Conservation (phyloP, 2,329 filamentous ascomycete species). For the Ceratocystis cubensis region DNA sequence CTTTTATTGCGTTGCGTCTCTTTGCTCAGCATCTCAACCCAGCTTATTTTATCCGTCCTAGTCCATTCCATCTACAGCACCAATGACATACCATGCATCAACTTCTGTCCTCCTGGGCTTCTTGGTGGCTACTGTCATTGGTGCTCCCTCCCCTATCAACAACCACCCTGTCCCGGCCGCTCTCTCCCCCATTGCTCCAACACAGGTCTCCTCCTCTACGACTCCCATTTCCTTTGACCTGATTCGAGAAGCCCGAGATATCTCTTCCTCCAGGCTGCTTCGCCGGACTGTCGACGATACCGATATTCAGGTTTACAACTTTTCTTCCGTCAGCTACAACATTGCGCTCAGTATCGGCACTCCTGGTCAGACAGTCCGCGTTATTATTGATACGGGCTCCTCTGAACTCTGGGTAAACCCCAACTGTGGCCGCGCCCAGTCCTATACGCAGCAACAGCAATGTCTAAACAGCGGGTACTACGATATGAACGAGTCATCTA, state of each 20-base stretch:
- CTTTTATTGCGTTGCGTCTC: not conserved
- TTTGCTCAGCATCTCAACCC: not conserved
- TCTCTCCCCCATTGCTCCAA: not conserved
- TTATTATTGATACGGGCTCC: conserved; percentile 34
- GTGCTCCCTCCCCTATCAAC: conserved; percentile 2
- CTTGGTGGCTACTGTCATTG: conserved; percentile 10
- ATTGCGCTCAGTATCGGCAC: conserved; percentile 31
- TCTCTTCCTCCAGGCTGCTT: conserved; percentile 10
- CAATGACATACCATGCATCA: conserved; percentile 11
- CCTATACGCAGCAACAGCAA: conserved; percentile 19
- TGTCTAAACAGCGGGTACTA: conserved; percentile 20
- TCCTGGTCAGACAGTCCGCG: conserved; percentile 30
- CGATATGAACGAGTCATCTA: conserved; percentile 24
- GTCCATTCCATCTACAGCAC: not conserved
- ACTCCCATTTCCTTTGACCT: conserved; percentile 15
- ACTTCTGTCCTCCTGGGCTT: conserved; percentile 12
- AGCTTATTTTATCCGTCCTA: not conserved
- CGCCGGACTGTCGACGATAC: conserved; percentile 16
- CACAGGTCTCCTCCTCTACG: not conserved
- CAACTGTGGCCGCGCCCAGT: conserved; percentile 25
- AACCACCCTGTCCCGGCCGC: conserved; percentile 7
- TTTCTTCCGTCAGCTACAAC: conserved; percentile 29
- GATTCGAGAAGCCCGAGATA: conserved; percentile 11
- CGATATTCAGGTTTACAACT: conserved; percentile 22
- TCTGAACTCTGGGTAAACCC: conserved; percentile 35